Evolutionary conservation across 164 flowering plant genomes (phyloP).

Genomic region (Magnolia changhungtana): DNA sequence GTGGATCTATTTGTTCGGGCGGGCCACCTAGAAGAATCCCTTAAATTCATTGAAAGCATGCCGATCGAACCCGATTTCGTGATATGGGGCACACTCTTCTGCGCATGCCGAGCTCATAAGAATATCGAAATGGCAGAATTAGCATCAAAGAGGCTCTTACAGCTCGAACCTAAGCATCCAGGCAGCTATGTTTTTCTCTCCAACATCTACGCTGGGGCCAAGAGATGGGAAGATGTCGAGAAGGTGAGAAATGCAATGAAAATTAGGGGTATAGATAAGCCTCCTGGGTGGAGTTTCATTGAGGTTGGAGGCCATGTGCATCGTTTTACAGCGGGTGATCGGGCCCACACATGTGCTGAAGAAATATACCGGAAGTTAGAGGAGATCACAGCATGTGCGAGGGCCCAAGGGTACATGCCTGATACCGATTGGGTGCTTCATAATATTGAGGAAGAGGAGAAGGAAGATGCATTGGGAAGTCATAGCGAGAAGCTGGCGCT

Average conservation of each 20-base stretch:
- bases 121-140: conserved; percentile 42
- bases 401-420: conserved; percentile 38
- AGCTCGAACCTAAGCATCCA: conserved; percentile 46
- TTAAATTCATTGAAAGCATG: conserved; percentile 38
- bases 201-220: conserved; percentile 39
- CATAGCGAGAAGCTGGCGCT: conserved; percentile 57
- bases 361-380: conserved; percentile 35
- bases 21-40: conserved; percentile 42
- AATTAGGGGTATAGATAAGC: conserved; percentile 29
- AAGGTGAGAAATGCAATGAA: conserved; percentile 41
- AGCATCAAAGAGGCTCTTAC: conserved; percentile 34
- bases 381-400: conserved; percentile 29
- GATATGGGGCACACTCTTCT: conserved; percentile 58
- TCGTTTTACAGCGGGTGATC: conserved; percentile 42
- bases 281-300: conserved; percentile 51
- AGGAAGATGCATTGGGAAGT: conserved; percentile 46
- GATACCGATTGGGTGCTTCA: conserved; percentile 46
- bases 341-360: conserved; percentile 19
- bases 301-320: conserved; percentile 38
- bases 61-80: conserved; percentile 47
- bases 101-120: conserved; percentile 52
- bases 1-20: conserved; percentile 53
- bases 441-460: conserved; percentile 58
- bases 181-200: conserved; percentile 47
- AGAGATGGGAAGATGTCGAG: conserved; percentile 46